These are phyloP conservation scores for Dioscorea cayenensis DNA, from an alignment of 116 monocot genomes.

Conservation along the genomic window DNA sequence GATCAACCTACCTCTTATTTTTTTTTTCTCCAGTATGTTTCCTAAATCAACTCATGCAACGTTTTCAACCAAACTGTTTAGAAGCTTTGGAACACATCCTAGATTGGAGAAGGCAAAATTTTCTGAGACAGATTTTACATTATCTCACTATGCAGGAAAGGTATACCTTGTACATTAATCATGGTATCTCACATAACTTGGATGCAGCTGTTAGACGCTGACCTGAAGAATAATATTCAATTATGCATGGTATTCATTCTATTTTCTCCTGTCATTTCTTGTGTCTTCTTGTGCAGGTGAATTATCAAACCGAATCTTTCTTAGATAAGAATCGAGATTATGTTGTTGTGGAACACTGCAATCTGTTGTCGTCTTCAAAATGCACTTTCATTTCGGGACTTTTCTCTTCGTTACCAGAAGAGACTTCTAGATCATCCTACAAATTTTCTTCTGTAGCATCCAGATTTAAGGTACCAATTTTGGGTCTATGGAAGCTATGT, in stretches of 20 bases:
- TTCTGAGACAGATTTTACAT: constrained; percentile 76
- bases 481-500: neutral
- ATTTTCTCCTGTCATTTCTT: neutral
- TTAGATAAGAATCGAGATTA: constrained; percentile 96
- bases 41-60: constrained; percentile 87
- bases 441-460: constrained; percentile 95
- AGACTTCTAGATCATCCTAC: constrained; percentile 88
- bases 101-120: constrained; percentile 82
- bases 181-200: neutral
- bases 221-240: neutral
- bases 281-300: constrained; percentile 44
- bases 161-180: constrained; percentile 26
- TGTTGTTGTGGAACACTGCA: constrained; percentile 65
- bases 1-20: neutral
- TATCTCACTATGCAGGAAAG: constrained; percentile 98
- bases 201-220: neutral
- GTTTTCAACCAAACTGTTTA: constrained; percentile 79
- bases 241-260: too few relatives aligned
- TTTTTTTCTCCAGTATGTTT: constrained; percentile 66
- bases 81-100: constrained; percentile 49
- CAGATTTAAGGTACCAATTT: constrained; percentile 74
- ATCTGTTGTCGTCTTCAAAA: constrained; percentile 73
- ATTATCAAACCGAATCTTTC: constrained; percentile 79
- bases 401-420: constrained; percentile 57
- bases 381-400: constrained; percentile 82